A percentile compares a stretch with the other conserved stretches of the same genome.
Conservation (phyloP, 768 basidiomycete genomes). For the Hygrocybe punicea region DNA sequence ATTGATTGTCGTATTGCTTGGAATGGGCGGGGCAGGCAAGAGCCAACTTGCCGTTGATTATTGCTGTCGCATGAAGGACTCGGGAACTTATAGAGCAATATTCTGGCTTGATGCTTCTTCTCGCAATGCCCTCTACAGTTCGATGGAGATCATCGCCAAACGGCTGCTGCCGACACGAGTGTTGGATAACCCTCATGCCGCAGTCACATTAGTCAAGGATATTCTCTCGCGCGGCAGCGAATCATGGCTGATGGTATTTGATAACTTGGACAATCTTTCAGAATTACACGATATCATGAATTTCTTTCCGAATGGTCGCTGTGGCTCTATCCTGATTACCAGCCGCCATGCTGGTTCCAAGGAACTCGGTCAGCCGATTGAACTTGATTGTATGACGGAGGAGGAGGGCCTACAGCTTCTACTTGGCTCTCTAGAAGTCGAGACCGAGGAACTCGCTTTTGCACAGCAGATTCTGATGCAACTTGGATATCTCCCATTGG, state of each 20-base stretch:
- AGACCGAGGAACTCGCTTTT: not conserved
- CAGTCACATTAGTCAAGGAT: not conserved
- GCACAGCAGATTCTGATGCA: not conserved
- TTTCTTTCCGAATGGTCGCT: not conserved
- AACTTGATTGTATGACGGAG: not conserved
- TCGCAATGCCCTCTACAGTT: not conserved
- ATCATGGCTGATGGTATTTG: not conserved
- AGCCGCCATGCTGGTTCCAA: not conserved
- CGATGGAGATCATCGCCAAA: not conserved
- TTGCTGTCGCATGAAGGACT: not conserved
- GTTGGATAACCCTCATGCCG: not conserved
- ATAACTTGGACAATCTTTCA: not conserved
- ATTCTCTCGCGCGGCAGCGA: not conserved
- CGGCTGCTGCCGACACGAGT: not conserved
- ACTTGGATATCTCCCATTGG: not conserved
- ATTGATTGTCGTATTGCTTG: not conserved
- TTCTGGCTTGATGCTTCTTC: slow-evolving; percentile 2
- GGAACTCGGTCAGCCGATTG: not conserved
- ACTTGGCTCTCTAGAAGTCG: not conserved
- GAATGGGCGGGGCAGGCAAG: slow-evolving; percentile 1
- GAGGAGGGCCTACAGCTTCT: not conserved
- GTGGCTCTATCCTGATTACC: not conserved
- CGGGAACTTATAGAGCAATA: not conserved
- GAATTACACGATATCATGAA: not conserved
- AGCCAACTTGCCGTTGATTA: not conserved